Percentiles rank a stretch among this genome's conserved stretches.
Evolutionary conservation across 129 eudicot genomes (phyloP).

Genomic region (Scalesia atractyloides): DNA sequence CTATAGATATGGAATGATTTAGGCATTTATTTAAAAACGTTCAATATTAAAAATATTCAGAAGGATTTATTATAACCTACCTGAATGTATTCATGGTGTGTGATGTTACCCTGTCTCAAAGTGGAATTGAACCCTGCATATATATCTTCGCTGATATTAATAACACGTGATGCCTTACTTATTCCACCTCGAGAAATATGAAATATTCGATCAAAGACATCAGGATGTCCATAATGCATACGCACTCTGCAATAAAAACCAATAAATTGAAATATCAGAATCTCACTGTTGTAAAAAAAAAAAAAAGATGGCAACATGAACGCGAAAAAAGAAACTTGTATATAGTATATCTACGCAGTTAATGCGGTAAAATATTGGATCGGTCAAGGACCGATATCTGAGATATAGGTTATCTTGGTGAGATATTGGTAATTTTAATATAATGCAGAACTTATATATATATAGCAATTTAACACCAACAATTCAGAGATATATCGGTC

Average conservation of each 20-base stretch:
- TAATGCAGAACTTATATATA: no score
- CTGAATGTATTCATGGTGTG: slow-evolving; percentile 98
- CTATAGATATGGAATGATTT: slow-evolving; percentile 38
- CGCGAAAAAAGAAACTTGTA: neutral
- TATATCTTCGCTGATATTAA: slow-evolving; percentile 93
- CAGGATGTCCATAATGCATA: slow-evolving; percentile 99
- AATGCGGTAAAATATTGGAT: no score
- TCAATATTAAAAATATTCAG: neutral
- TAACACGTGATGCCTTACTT: slow-evolving; percentile 97
- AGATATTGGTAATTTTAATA: no score
- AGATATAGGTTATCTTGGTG: no score
- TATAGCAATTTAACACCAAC: no score
- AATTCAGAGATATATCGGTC: no score
- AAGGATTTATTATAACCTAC: slow-evolving; percentile 31
- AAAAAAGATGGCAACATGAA: neutral
- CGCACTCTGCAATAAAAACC: slow-evolving; percentile 74
- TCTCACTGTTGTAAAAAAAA: neutral
- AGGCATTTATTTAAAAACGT: neutral
- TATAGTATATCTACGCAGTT: no score
- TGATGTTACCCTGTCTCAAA: slow-evolving; percentile 93
- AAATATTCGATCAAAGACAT: slow-evolving; percentile 92
- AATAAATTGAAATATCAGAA: slow-evolving; percentile 3
- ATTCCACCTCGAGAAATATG: slow-evolving; percentile 97
- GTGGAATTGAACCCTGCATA: slow-evolving; percentile 98
- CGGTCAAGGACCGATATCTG: no score